Evolutionary conservation across 148 eudicot species (phyloP), one percentile per base, ranked within the genome.

Genomic region (Silene uniflora): DNA sequence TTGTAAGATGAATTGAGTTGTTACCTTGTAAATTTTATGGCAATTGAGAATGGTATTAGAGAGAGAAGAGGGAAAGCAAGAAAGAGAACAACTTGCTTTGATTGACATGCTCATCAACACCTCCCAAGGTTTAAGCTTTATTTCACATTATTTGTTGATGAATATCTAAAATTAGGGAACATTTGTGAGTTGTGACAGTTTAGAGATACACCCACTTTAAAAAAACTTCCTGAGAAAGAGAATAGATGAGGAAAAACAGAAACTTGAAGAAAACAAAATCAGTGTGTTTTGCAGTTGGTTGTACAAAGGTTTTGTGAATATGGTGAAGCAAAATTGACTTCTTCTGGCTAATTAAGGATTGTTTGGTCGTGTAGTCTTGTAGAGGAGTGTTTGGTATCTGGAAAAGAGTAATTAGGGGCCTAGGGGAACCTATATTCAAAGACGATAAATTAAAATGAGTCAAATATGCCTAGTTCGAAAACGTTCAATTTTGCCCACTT

Each of bases 21-120:
- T 59, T 55, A 71, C 82, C 78, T 70, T 47, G 55, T 32, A 66
- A 19, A 32, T 80, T 65, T 64, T 70, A 55, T 25, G 73, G 74
- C 71, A 67, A 49, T 77, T 78, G 24, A 68, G 60, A 77, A 52
- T 23, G 61, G 75, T 35, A 56, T 75, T 71, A 55, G 80, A 74
- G 25, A 77, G 65, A 69, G 80, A 73, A 73, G 80, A 66, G 14
- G 77, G 67, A 62, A 77, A 80, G 69, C 76, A 81, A 73, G 60
- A 81, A 73, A 61, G 69, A 61, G 74, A 77, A 54, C 60, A 73
- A 64, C 35, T 54, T 73, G 63, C 71, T 73, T 73, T 58, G 19
- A 81, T 29, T 73, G 77, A 77, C 84, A 81, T 81, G 67, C 83
- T 80, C 65, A 60, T 35, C 56, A 52, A 52, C 17, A 52, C 17